Evolutionary conservation across 352 stramenopile species (phyloP), one percentile per base, ranked within the genome.

Genomic region (Saprolegnia parasitica): DNA sequence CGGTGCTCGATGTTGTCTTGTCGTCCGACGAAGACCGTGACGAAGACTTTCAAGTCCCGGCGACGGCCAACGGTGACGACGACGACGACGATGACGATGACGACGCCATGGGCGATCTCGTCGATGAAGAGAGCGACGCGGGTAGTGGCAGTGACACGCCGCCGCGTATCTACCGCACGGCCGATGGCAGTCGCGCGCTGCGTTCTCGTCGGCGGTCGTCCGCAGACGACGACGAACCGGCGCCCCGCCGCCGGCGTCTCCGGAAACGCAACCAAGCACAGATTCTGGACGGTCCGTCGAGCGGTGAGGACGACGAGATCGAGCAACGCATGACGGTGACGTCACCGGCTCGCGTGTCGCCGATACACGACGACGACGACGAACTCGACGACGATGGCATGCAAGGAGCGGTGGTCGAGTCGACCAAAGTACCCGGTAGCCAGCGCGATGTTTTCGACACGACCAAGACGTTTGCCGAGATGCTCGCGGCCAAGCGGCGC

Each of bases 11-110:
- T 46, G 74, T 91, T 52, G 85, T 90, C 55, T 92, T 95, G 55
- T 60, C 60, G 8, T 94, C 87, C 71, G 87, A 95, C 32, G 87
- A 95, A 46, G 88, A 96, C 72, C 81, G 78, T 65, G 88, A 96
- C 55, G 88, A 96, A 65, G 88, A 95, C 52, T 95, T 95, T 64
- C 81, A 92, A 49, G 84, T 78, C 0, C 80, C 81, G 40, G 79
- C 74, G 21, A 68, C 74, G 0, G 75, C 37, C 57, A 42, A 54
- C 20, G 65, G 54, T 24, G 72, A 61, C 23, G 72, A 68, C 32
- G 76, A 78, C n/a, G 74, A 83, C 26, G 77, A 86, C 16, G 81
- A 84, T 18, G 78, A 83, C 16, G 78, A 88, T 16, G 75, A 81
- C 0, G 71, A 76, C 29, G 78, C 77, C 9, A 52, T 82, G 18